Evolutionary conservation across 768 basidiomycete genomes (phyloP), one percentile per base, ranked within the genome.

Genomic region (Chlorophyllum brunneum): DNA sequence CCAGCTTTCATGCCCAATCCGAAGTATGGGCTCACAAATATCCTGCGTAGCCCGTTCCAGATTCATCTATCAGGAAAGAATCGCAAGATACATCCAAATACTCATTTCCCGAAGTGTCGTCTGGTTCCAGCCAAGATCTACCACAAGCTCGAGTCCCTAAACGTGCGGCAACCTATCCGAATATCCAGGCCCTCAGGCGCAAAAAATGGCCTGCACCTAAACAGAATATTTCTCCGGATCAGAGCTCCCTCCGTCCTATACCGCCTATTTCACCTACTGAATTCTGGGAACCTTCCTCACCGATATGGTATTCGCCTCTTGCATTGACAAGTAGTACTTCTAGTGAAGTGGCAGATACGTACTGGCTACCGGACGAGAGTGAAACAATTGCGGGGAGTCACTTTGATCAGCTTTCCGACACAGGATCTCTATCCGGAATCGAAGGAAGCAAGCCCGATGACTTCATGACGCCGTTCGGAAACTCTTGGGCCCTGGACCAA

Each of bases 101-200:
- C 2, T 15, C 18, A 31, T 33, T 23, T 22, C 13, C 39, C 39
- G 27, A 9, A 22, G 2, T 6, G 18, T 23, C 54, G 6, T 8
- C 39, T 16, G 16, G 10, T 11, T n/a, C 31, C 23, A 11, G 22
- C 18, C 39, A 33, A 24, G 31, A 22, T 5, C 11, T 20, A 24
- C 18, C 51, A 18, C 23, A 37, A 23, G 11, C 29, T 24, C 57
- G 58, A 13, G 24, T 45, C 5, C 33, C 47, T 5, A 61, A 58
- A 49, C 61, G 56, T 13, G 34, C 53, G 18, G 34, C 46, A 20
- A 65, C 60, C 51, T 33, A 41, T 20, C 56, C 51, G 4, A 27
- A 43, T 20, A 38, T 15, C 27, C 1, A 13, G 10, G 11, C 16
- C 20, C n/a, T 24, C 36, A 46, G 46, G 29, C 51, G 44, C 11